Base-by-base conservation (phyloP, 306 rosid species). In the Lagenaria siceraria region DNA sequence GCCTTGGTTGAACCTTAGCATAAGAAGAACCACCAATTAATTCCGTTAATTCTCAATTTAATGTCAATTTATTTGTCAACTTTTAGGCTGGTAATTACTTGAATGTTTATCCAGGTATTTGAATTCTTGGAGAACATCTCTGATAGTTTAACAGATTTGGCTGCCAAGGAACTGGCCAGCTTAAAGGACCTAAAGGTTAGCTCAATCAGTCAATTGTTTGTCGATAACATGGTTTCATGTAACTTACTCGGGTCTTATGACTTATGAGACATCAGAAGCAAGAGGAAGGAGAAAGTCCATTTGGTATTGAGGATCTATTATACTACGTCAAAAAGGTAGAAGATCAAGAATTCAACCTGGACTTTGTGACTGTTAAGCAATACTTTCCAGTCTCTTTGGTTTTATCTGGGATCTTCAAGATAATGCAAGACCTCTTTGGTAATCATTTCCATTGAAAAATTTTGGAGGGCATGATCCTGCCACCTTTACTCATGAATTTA, bases 371-470 rank as follows among this genome's bases (percentile, higher is more conserved):
- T 87, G 92, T 95, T 72, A 92, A 92, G 86, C 97, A 92, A 85
- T 95, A 88, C 87, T 90, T 95, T 55, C 99, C 97, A 53, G 87
- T 92, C 81, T 87, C 79, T 87, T 78, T 95, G 83, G 99, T 95
- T 84, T 82, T 92, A 75, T 88, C 97, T 29, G 99, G 99, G 81
- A 85, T 92, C 86, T 89, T 95, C 83, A 95, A 95, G 81, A 87
- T 92, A 84, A 80, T 87, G 78, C 99, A 92, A 83, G 97, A 95
- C 85, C 87, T 90, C 77, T 95, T 89, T 70, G 99, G 99, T 95
- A 88, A 81, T 46, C 81, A 84, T 25, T 48, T 76, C 77, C 36
- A 59, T 60, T 76, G 24, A 6, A 24, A 17, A 33, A 6, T 5
- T 13, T 78, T 43, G 36, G 31, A 49, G 63, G 52, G 74, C 62